phyloP scores from a whole-genome alignment of 1,139 yeast genomes.

The Blastobotrys raffinosifermentans region DNA sequence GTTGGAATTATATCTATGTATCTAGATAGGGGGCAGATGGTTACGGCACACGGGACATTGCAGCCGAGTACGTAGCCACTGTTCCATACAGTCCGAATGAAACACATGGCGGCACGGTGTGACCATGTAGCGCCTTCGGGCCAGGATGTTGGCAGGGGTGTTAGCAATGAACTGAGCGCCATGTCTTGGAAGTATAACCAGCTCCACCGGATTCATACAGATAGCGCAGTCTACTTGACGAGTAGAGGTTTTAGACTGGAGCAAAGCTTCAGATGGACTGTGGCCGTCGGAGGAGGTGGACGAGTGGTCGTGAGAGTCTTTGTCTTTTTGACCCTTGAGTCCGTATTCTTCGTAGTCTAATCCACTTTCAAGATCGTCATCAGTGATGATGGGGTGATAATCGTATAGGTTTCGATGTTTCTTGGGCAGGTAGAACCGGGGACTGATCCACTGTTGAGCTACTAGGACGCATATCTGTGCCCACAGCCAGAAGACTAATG shows the following conservation, averaged over 20 bases:
- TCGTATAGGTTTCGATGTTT: slow-evolving; percentile 73
- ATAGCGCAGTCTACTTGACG: slow-evolving; percentile 70
- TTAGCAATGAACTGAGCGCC: slow-evolving; percentile 27
- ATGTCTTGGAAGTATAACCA: slow-evolving; percentile 46
- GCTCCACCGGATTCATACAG: slow-evolving; percentile 71
- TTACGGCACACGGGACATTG: slow-evolving; percentile 94
- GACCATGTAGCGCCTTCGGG: slow-evolving; percentile 59
- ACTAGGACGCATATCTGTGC: slow-evolving; percentile 52
- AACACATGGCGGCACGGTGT: slow-evolving; percentile 91
- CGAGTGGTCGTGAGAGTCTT: no score
- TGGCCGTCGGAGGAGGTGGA: no score
- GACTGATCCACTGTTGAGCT: slow-evolving; percentile 63
- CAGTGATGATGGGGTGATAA: slow-evolving; percentile 62
- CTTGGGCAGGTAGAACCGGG: slow-evolving; percentile 79
- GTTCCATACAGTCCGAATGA: slow-evolving; percentile 80
- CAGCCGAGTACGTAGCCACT: slow-evolving; percentile 88
- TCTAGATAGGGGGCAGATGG: slow-evolving; percentile 62
- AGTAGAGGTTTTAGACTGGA: no score
- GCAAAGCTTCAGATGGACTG: no score
- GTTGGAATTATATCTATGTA: no score
- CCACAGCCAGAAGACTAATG: slow-evolving; percentile 35
- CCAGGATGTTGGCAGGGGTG: slow-evolving; percentile 32
- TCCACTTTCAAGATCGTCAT: slow-evolving; percentile 60
- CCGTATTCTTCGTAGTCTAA: slow-evolving; percentile 22
- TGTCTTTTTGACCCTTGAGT: background rate